phyloP scores from a whole-genome alignment of 169 alveolate species.

The Perkinsus olseni region DNA sequence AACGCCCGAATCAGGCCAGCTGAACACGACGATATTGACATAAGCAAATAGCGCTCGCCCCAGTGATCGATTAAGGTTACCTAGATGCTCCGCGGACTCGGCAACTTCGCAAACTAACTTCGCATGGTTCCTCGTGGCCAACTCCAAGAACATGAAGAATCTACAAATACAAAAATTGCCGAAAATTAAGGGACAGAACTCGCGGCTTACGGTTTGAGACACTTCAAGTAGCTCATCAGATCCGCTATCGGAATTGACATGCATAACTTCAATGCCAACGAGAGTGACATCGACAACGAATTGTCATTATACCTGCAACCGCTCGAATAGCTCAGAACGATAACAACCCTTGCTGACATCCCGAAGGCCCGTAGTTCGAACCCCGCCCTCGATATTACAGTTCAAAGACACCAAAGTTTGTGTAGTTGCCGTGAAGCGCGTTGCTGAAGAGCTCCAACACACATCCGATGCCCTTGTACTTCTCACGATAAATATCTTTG shows the following conservation, averaged over 20 bases:
- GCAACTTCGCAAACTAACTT: neutral
- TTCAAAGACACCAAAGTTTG: constrained; percentile 83
- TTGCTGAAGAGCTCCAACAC: constrained; percentile 70
- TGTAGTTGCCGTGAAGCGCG: constrained; percentile 80
- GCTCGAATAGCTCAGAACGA: neutral
- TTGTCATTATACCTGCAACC: constrained; percentile 53
- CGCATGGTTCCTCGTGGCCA: neutral
- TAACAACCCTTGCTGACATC: neutral
- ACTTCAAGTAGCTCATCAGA: constrained; percentile 60
- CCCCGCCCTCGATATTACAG: constrained; percentile 36
- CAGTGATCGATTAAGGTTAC: neutral
- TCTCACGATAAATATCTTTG: constrained; percentile 68
- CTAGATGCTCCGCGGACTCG: neutral
- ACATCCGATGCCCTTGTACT: constrained; percentile 79
- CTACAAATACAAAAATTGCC: neutral
- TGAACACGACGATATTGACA: neutral
- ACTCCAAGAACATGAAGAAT: neutral
- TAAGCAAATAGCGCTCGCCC: neutral
- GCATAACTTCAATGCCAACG: constrained; percentile 73
- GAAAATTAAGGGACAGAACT: neutral
- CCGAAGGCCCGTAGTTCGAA: neutral
- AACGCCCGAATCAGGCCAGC: constrained; percentile 37
- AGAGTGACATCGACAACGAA: constrained; percentile 70
- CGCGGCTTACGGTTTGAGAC: neutral
- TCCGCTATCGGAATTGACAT: constrained; percentile 73